These are phyloP conservation scores for Daphne laureola DNA, from an alignment of 441 rosid species.

Conservation along the genomic window DNA sequence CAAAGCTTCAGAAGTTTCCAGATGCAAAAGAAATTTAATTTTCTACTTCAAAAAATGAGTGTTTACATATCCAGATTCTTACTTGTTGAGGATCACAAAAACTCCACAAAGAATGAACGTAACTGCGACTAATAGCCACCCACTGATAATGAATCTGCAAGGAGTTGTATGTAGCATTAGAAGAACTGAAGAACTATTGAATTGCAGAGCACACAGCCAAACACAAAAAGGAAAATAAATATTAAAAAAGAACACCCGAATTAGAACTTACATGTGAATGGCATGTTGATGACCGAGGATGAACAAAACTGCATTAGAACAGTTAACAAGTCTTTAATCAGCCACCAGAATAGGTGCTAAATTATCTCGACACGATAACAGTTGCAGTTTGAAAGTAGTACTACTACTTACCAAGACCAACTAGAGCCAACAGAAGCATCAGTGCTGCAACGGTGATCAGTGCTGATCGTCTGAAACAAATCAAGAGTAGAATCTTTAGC, in stretches of 20 bases:
- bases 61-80: constrained; percentile 21
- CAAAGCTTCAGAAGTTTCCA: neutral
- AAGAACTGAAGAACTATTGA: constrained; percentile 7
- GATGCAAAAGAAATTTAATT: neutral
- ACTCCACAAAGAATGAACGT: constrained; percentile 85
- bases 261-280: constrained; percentile 56
- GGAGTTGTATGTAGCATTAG: constrained; percentile 12
- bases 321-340: constrained; percentile 14
- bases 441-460: constrained; percentile 72
- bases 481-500: constrained; percentile 6
- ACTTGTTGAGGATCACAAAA: constrained; percentile 76
- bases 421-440: constrained; percentile 73
- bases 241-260: neutral
- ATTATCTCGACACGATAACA: too few relatives aligned
- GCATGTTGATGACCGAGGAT: constrained; percentile 65
- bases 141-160: constrained; percentile 75
- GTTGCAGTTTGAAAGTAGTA: constrained; percentile 4
- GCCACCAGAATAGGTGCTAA: constrained; percentile 8
- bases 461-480: constrained; percentile 54
- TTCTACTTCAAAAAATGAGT: neutral
- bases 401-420: constrained; percentile 76
- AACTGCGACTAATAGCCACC: constrained; percentile 85
- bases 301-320: constrained; percentile 50
- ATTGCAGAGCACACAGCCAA: neutral
- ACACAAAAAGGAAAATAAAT: too few relatives aligned